Percentiles rank a stretch among this genome's conserved stretches.
These are phyloP conservation scores for Fusarium metavorans DNA, from an alignment of 2,329 filamentous ascomycete genomes.

Conservation along the genomic window DNA sequence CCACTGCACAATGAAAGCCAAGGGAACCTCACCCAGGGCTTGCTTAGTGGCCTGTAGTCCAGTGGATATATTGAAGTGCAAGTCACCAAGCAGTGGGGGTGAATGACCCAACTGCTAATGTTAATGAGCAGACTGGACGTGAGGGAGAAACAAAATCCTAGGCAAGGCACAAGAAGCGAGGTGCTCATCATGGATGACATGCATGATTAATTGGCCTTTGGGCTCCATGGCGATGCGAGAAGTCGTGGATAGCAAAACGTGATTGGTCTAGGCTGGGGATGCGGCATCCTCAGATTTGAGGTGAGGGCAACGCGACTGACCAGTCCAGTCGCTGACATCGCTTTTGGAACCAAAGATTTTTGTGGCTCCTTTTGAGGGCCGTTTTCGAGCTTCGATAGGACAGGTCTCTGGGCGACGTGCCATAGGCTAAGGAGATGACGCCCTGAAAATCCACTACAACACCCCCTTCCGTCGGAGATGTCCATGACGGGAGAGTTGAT, in stretches of 20 bases:
- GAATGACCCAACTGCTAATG: slow-evolving; percentile 1
- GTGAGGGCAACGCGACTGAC: slow-evolving; percentile 19
- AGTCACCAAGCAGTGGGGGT: slow-evolving; percentile 2
- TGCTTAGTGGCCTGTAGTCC: slow-evolving; percentile 22
- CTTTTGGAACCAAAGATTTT: slow-evolving; percentile 9
- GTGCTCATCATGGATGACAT: slow-evolving; percentile 41
- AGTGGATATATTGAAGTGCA: slow-evolving; percentile 27
- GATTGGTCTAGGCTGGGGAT: slow-evolving; percentile 35
- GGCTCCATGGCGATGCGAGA: slow-evolving; percentile 25
- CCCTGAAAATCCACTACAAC: slow-evolving; percentile 26
- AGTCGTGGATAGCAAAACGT: slow-evolving; percentile 12
- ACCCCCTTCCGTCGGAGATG: slow-evolving; percentile 21
- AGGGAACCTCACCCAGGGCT: slow-evolving; percentile 6
- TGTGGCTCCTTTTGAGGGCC: neutral
- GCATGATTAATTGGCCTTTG: slow-evolving; percentile 43
- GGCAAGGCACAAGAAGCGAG: neutral
- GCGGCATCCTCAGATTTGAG: slow-evolving; percentile 29
- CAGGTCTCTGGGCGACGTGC: neutral
- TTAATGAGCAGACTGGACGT: slow-evolving; percentile 3
- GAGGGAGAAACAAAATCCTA: slow-evolving; percentile 16
- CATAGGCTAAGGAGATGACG: slow-evolving; percentile 27
- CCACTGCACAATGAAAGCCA: slow-evolving; percentile 18
- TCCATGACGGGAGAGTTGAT: slow-evolving; percentile 15
- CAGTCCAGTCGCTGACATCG: slow-evolving; percentile 24
- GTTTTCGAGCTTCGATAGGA: slow-evolving; percentile 16